These are phyloP conservation scores for Zea luxurians DNA, from an alignment of 176 grass and related monocot genomes.

Conservation along the genomic window DNA sequence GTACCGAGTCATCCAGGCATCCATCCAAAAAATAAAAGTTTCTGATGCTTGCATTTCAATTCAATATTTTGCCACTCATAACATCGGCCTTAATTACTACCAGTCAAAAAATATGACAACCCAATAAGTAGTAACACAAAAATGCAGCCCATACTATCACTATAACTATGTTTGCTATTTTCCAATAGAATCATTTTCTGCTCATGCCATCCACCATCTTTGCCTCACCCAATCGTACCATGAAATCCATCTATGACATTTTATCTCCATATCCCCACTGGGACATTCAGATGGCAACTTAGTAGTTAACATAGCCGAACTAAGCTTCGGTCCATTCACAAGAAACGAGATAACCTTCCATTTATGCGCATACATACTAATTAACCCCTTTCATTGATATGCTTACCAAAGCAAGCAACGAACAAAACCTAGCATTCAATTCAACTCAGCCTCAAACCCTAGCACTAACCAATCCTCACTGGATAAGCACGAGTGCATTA, in stretches of 20 bases:
- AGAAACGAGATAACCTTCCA: neutral
- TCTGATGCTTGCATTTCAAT: neutral
- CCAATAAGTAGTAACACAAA: neutral
- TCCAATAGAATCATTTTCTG: neutral
- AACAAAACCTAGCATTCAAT: neutral
- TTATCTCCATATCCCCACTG: neutral
- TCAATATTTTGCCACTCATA: neutral
- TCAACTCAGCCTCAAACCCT: conserved; percentile 21
- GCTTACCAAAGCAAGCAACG: neutral
- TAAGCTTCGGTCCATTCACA: neutral
- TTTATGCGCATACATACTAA: neutral
- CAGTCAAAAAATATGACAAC: neutral
- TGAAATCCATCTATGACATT: neutral
- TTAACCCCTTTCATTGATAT: neutral
- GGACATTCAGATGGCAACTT: neutral
- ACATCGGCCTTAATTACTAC: neutral
- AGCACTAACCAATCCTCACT: neutral
- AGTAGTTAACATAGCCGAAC: neutral
- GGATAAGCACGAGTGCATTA: neutral
- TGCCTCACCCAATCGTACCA: neutral
- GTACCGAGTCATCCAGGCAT: neutral
- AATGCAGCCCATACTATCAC: neutral
- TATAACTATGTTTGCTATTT: neutral
- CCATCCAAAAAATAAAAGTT: neutral
- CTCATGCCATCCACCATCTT: neutral